Evolutionary conservation across 768 basidiomycete species (phyloP).

Genomic region (Russula abietina): DNA sequence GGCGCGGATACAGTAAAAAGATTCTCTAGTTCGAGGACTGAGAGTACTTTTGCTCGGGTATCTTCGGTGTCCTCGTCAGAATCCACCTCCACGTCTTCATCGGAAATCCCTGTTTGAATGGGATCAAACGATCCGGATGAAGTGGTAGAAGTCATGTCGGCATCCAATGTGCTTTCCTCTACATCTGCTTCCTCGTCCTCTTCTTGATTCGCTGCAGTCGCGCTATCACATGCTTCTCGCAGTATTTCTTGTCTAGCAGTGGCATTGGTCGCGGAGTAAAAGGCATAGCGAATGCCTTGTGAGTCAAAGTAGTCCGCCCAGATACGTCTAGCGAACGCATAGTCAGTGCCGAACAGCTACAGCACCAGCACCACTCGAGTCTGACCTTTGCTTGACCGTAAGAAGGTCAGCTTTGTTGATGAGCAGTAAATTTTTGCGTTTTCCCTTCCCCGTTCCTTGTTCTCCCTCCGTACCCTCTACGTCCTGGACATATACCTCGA

Average conservation of each 20-base stretch:
- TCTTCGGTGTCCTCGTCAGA: conserved; percentile 54
- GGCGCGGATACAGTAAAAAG: conserved; percentile 71
- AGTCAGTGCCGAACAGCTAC: neutral
- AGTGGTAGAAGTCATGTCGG: conserved; percentile 31
- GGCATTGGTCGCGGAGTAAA: conserved; percentile 90
- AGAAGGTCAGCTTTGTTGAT: conserved; percentile 96
- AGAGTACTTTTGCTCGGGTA: conserved; percentile 68
- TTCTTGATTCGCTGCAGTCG: conserved; percentile 22
- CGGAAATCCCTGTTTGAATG: conserved; percentile 25
- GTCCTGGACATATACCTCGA: conserved; percentile 80
- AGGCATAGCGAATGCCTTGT: conserved; percentile 71
- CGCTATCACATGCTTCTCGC: conserved; percentile 34
- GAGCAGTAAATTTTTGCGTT: conserved; percentile 70
- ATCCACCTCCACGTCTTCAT: conserved; percentile 41
- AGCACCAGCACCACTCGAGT: neutral
- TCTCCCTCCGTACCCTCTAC: conserved; percentile 81
- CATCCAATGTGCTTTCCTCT: conserved; percentile 28
- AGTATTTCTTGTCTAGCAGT: conserved; percentile 75
- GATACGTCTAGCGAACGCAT: conserved; percentile 42
- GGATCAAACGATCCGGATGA: conserved; percentile 25
- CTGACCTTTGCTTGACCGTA: conserved; percentile 76
- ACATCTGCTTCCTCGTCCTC: conserved; percentile 28
- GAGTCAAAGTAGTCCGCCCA: conserved; percentile 93
- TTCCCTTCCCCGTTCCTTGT: conserved; percentile 64
- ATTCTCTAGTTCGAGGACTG: conserved; percentile 82